Base-by-base conservation (phyloP, 208 protist species). In the Leishmania major region DNA sequence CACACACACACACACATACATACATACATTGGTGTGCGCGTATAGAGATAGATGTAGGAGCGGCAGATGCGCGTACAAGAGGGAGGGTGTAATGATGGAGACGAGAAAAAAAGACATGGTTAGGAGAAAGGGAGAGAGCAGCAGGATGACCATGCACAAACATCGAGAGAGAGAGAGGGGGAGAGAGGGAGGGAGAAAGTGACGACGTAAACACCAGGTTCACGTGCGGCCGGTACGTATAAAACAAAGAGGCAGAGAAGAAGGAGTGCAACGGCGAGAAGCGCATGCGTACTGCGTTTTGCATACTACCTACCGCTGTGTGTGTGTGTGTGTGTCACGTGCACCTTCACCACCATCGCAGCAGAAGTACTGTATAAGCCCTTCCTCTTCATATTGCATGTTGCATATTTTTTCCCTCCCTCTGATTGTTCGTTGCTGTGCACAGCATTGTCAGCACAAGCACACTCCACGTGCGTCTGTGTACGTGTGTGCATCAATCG, bases 101-200 rank as follows among this genome's bases (percentile, higher is more conserved):
- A 66, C 62, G 73, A 71, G 4, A n/a, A 53, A 11, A 66, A 77
- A 5, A 37, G 47, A 22, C 11, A 67, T 37, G 74, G 7, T 31
- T 19, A 53, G 25, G 31, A 25, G 60, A 59, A 35, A 78, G 55
- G 53, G 81, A 70, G 79, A 79, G 82, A 69, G 22, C 60, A 15
- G 28, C 31, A 53, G 53, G 66, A 62, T 57, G 73, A 7, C 2
- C 4, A 73, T 28, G 22, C 40, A 2, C 67, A 73, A 25, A 2
- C 66, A 70, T 45, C 37, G 66, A 25, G 73, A 57, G 75, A 78
- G 37, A 37, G 37, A 37, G 37, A 1, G 37, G 37, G 37, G 37
- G 37, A 37, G 37, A 37, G 37, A 37, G 37, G 37, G 37, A 1
- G 37, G 37, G 37, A 1, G 10, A 66, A 1, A 60, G 74, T 28